Base-by-base conservation (phyloP, 2,329 filamentous ascomycete species). In the Cladosporium oxysporum region DNA sequence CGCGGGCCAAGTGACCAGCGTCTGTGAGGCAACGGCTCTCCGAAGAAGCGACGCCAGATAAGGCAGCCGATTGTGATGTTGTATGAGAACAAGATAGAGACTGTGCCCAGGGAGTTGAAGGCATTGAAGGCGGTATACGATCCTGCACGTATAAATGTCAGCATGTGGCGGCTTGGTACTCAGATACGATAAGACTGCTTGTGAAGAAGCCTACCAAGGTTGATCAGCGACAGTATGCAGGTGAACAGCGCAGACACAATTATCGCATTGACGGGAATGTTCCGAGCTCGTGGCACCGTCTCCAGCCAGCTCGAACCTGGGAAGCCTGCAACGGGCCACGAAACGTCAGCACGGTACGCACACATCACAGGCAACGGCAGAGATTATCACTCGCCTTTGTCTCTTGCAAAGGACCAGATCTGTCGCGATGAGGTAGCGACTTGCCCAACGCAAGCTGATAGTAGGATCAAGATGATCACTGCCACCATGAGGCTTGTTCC, bases 401-500 rank as follows among this genome's bases (percentile, higher is more conserved):
- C 55, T 2, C 55, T 7, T 28, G 55, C 55, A 41, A 58, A 58
- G 7, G 65, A 66, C 65, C 65, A 67, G 21, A 67, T 26, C 58
- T 67, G 66, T 14, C 66, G 44, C 41, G 41, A 47, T 4, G 41
- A 28, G 14, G 66, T 64, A 12, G 66, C 64, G 8, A 60, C 52
- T 14, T 49, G 23, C 8, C 50, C 58, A 44, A 58, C 26, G 28
- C 41, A 35, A 64, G 58, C 41, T 29, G 64, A 66, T n/a, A 62
- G 5, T 10, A 66, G n/a, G 7, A 55, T 23, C 4, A 68, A 16
- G 33, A 61, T 61, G 28, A 68, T 62, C 26, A 67, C 35, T 11
- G 50, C 10, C 11, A 69, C 69, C 58, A 76, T 71, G 16, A 73
- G 67, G 6, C 68, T 75, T 8, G 74, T 72, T 16, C 71, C 74